These are phyloP conservation scores for Hypholoma sublateritium DNA, from an alignment of 768 basidiomycete species.

Conservation along the genomic window DNA sequence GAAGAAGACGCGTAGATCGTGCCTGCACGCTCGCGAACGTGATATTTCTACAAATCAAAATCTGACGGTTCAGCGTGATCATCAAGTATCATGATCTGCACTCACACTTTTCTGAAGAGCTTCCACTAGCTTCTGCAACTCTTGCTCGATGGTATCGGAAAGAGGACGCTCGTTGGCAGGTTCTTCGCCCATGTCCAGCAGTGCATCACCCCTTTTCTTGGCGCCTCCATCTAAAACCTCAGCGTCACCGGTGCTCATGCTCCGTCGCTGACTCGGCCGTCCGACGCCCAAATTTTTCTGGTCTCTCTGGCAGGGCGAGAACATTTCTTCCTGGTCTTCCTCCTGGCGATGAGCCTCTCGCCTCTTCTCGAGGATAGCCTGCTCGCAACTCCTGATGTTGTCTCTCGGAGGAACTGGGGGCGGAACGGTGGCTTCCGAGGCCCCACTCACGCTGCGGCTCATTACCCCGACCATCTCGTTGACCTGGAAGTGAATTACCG, in stretches of 20 bases:
- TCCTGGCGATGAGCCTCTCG: constrained; percentile 60
- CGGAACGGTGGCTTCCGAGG: constrained; percentile 39
- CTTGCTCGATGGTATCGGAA: constrained; percentile 70
- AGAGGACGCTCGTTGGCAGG: constrained; percentile 50
- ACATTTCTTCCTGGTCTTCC: constrained; percentile 20
- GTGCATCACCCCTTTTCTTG: constrained; percentile 32
- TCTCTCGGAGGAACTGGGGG: constrained; percentile 63
- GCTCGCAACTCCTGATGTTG: constrained; percentile 64
- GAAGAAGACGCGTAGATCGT: constrained; percentile 83
- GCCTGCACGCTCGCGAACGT: constrained; percentile 71
- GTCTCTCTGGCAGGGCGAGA: constrained; percentile 15
- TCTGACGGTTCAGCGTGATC: background rate
- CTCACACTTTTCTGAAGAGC: constrained; percentile 43
- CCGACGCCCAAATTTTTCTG: constrained; percentile 37
- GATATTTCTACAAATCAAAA: constrained; percentile 61
- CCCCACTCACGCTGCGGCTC: constrained; percentile 42
- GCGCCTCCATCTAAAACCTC: constrained; percentile 40
- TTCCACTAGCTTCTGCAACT: constrained; percentile 64
- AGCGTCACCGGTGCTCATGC: constrained; percentile 78
- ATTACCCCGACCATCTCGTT: constrained; percentile 32
- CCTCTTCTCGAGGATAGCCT: constrained; percentile 69
- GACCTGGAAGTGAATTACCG: constrained; percentile 35
- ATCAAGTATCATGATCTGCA: constrained; percentile 7
- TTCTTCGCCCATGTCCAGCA: constrained; percentile 39
- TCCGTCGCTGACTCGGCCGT: constrained; percentile 62